Conservation (phyloP, 2,329 filamentous ascomycete species). For the Gremmenia infestans region DNA sequence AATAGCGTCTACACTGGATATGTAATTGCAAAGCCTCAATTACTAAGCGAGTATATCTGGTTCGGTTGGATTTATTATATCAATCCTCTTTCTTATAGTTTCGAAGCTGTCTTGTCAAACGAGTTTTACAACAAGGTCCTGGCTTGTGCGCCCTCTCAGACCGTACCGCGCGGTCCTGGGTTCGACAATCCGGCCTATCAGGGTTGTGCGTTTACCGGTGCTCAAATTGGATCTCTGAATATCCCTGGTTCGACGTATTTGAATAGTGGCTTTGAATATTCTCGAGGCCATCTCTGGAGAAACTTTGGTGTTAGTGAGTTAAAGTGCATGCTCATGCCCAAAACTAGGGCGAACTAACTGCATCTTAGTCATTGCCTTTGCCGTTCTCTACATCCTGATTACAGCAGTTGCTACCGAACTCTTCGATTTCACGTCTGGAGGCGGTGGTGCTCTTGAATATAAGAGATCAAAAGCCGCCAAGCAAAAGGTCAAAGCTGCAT, state of each 20-base stretch:
- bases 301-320: slow-evolving; percentile 51
- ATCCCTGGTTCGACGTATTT: slow-evolving; percentile 54
- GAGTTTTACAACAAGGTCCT: slow-evolving; percentile 55
- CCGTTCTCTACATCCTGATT: slow-evolving; percentile 66
- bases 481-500: slow-evolving; percentile 42
- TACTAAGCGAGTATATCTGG: slow-evolving; percentile 57
- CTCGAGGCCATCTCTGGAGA: slow-evolving; percentile 55
- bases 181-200: slow-evolving; percentile 49
- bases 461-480: slow-evolving; percentile 62
- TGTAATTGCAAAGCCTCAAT: slow-evolving; percentile 59
- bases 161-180: slow-evolving; percentile 55
- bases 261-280: slow-evolving; percentile 49
- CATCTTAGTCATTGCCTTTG: slow-evolving; percentile 61
- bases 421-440: slow-evolving; percentile 55
- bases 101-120: slow-evolving; percentile 58
- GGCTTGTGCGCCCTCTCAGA: slow-evolving; percentile 50
- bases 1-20: slow-evolving; percentile 56
- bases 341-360: neutral
- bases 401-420: slow-evolving; percentile 67
- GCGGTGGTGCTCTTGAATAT: slow-evolving; percentile 66
- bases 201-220: slow-evolving; percentile 59
- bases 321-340: neutral
- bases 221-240: slow-evolving; percentile 42
- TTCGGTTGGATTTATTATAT: slow-evolving; percentile 53
- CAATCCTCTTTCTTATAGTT: slow-evolving; percentile 51